Base-by-base conservation (phyloP, 2,329 filamentous ascomycete genomes). In the Colletotrichum salicis region DNA sequence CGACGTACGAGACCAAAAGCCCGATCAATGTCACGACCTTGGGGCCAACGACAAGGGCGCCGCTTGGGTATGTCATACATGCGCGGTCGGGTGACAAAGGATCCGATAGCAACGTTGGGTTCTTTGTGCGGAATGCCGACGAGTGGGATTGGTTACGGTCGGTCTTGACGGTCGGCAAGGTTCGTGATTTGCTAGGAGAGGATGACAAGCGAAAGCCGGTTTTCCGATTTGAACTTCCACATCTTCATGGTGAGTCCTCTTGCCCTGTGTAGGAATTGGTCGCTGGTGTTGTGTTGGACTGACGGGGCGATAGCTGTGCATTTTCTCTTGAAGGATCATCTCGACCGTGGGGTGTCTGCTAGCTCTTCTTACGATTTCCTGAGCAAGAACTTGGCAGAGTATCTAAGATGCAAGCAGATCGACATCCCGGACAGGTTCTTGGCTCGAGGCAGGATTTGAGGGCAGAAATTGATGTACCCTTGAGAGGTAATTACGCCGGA, bases 191-290 rank as follows among this genome's bases (percentile, higher is more conserved):
- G 3, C 76, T 84, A 41, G 83, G 79, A 1, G 78, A 82, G 33
- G 82, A 84, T 75, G 79, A 82, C 67, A 77, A 77, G 31, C 76
- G 76, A 1, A 76, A 80, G 64, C 76, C 78, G 27, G 80, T 87
- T 51, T 85, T 86, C 59, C 79, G 85, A 0, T 84, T 85, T 35
- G 85, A 87, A 76, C 77, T 87, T 29, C 81, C 84, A 6, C 60
- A 68, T 29, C 61, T 64, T 7, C 51, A 55, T 51, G 69, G 66
- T 74, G 51, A 74, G 67, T 45, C 10, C 7, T 35, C 19, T 8
- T 29, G n/a, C 8, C 45, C 33, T 35, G 11, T 63, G 24, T 8
- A 5, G 19, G 3, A 5, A 5, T 29, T 29, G 37, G 37, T 7
- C 45, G 58, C 33, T 55, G 52, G 19, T 13, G 3, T 51, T 48